Conservation (phyloP, 2,329 filamentous ascomycete species). For the Aspergillus arachidicola region DNA sequence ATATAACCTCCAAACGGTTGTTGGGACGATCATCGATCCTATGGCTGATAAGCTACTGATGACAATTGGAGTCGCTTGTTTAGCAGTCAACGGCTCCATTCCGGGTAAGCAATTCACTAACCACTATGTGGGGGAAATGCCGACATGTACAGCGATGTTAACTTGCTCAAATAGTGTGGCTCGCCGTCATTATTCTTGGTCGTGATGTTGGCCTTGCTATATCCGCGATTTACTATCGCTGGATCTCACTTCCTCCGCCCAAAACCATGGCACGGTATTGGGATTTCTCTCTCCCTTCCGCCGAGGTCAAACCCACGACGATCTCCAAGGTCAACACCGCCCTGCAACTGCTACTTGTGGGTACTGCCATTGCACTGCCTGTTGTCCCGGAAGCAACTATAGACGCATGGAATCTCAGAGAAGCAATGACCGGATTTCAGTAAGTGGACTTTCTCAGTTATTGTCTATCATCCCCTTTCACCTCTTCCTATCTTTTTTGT, state of each 20-base stretch:
- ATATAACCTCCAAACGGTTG: slow-evolving; percentile 88
- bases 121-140: background rate
- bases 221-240: slow-evolving; percentile 91
- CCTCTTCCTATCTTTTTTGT: background rate
- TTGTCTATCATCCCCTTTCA: slow-evolving; percentile 5
- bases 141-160: background rate
- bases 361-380: slow-evolving; percentile 78
- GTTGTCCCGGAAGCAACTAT: slow-evolving; percentile 64
- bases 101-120: slow-evolving; percentile 60
- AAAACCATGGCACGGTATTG: slow-evolving; percentile 93
- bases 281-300: slow-evolving; percentile 83
- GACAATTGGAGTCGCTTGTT: slow-evolving; percentile 84
- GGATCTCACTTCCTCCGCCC: slow-evolving; percentile 88
- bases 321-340: slow-evolving; percentile 79
- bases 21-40: slow-evolving; percentile 91
- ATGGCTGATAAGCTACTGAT: slow-evolving; percentile 97
- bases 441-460: slow-evolving; percentile 30
- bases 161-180: slow-evolving; percentile 63
- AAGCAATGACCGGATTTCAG: slow-evolving; percentile 60
- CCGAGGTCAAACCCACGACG: slow-evolving; percentile 48
- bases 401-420: slow-evolving; percentile 57
- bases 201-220: slow-evolving; percentile 81
- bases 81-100: slow-evolving; percentile 80
- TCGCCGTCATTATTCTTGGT: slow-evolving; percentile 87
- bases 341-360: slow-evolving; percentile 83